Evolutionary conservation across 371 early-diverging fungal genomes (phyloP).

Genomic region (Mortierella sp.): DNA sequence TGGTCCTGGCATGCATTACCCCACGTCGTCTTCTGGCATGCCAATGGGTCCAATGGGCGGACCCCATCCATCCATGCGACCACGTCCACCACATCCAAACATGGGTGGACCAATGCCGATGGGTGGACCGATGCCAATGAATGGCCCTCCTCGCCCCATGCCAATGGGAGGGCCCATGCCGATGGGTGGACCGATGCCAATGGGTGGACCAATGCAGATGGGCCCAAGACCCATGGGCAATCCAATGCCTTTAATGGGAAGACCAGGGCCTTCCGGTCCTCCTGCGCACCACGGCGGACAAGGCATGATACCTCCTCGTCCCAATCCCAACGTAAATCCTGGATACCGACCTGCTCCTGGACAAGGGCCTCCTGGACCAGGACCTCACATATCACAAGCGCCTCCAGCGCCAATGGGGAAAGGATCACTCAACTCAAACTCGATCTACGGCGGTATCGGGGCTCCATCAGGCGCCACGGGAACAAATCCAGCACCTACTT

Average conservation of each 20-base stretch:
- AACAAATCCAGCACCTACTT: slow-evolving; percentile 6
- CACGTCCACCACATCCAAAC: slow-evolving; percentile 35
- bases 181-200: slow-evolving; percentile 23
- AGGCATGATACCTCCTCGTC: slow-evolving; percentile 31
- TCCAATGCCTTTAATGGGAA: slow-evolving; percentile 25
- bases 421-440: slow-evolving; percentile 11
- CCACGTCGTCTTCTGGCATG: slow-evolving; percentile 28
- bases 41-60: slow-evolving; percentile 44
- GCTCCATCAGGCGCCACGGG: slow-evolving; percentile 9
- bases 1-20: slow-evolving; percentile 28
- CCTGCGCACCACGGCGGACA: too few relatives aligned
- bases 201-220: slow-evolving; percentile 42
- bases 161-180: slow-evolving; percentile 31
- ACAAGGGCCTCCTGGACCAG: slow-evolving; percentile 19
- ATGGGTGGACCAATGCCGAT: slow-evolving; percentile 42
- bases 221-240: slow-evolving; percentile 26
- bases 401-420: slow-evolving; percentile 22
- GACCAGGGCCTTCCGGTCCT: slow-evolving; percentile 33
- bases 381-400: slow-evolving; percentile 16
- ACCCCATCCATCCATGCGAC: slow-evolving; percentile 35
- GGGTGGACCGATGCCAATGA: slow-evolving; percentile 33
- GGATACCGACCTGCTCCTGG: slow-evolving; percentile 10
- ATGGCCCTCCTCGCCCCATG: slow-evolving; percentile 11
- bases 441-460: slow-evolving; percentile 46
- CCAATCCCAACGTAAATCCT: slow-evolving; percentile 3